Evolutionary conservation across 2,329 filamentous ascomycete species (phyloP).

Genomic region (Chaetomiaceae sp.): DNA sequence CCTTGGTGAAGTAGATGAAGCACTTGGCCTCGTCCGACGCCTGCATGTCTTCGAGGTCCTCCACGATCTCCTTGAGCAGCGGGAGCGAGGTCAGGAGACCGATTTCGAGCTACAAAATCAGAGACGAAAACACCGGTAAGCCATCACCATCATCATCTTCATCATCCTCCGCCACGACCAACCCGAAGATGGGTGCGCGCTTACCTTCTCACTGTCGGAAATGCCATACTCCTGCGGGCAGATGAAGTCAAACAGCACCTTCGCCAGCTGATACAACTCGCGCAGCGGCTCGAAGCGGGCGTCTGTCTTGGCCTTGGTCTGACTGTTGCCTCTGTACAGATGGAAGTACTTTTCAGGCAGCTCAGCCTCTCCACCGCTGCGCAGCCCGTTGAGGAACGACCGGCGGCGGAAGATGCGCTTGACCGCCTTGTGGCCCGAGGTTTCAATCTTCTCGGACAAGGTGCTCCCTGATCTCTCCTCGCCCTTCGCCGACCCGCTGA

Average conservation of each 20-base stretch:
- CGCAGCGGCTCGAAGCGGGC: slow-evolving; percentile 81
- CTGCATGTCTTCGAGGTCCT: slow-evolving; percentile 95
- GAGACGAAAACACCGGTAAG: too few species aligned
- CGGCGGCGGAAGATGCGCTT: slow-evolving; percentile 56
- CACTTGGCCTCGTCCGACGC: slow-evolving; percentile 90
- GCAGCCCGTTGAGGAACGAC: slow-evolving; percentile 54
- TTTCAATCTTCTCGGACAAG: slow-evolving; percentile 39
- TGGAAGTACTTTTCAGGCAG: slow-evolving; percentile 78
- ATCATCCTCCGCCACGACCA: too few species aligned
- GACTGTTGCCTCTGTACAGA: slow-evolving; percentile 72
- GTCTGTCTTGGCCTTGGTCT: slow-evolving; percentile 75
- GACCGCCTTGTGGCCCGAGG: slow-evolving; percentile 35
- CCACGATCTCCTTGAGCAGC: slow-evolving; percentile 91
- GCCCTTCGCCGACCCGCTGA: too few species aligned
- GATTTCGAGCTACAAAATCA: slow-evolving; percentile 70
- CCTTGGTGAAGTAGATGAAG: slow-evolving; percentile 99
- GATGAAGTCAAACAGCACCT: slow-evolving; percentile 96
- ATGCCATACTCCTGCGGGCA: slow-evolving; percentile 98
- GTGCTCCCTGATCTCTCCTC: slow-evolving; percentile 40
- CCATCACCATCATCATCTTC: too few species aligned
- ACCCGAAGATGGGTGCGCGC: too few species aligned
- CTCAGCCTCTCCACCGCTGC: slow-evolving; percentile 49
- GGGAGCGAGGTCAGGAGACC: slow-evolving; percentile 90
- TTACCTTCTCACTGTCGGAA: slow-evolving; percentile 77
- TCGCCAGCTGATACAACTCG: slow-evolving; percentile 88